A percentile compares a stretch with the other conserved stretches of the same genome.
These are phyloP conservation scores for Aristolochia californica DNA, from an alignment of 164 flowering plant genomes.

Conservation along the genomic window DNA sequence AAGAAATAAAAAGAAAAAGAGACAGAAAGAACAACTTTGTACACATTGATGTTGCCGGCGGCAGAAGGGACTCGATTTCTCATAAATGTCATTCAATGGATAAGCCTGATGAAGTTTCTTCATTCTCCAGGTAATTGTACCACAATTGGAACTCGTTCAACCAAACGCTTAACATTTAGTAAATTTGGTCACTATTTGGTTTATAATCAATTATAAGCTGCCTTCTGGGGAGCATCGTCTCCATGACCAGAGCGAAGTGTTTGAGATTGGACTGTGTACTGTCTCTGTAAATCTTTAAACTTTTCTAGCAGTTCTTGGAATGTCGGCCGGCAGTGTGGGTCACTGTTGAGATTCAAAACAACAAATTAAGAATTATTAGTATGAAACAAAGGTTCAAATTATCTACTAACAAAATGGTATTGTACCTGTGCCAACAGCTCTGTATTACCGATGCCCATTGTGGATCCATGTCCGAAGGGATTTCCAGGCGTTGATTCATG, in stretches of 20 bases:
- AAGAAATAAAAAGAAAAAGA: no score
- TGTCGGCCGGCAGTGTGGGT: slow-evolving; percentile 54
- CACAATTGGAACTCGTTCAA: no score
- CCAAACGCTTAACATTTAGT: no score
- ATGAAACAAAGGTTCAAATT: neutral
- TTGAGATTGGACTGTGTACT: slow-evolving; percentile 42
- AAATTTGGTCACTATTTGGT: no score
- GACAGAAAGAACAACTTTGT: no score
- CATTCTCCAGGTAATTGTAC: no score
- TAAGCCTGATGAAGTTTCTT: no score
- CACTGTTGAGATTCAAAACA: slow-evolving; percentile 34
- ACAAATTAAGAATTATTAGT: neutral
- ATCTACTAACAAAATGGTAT: neutral
- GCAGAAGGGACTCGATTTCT: no score
- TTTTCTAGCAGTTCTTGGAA: slow-evolving; percentile 75
- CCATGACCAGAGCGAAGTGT: slow-evolving; percentile 34
- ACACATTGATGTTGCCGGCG: no score
- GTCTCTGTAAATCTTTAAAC: slow-evolving; percentile 62
- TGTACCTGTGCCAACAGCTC: slow-evolving; percentile 91
- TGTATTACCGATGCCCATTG: slow-evolving; percentile 73
- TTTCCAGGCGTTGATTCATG: slow-evolving; percentile 86
- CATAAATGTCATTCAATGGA: no score
- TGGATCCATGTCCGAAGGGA: slow-evolving; percentile 70
- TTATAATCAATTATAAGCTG: slow-evolving; percentile 1
- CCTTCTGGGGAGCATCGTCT: slow-evolving; percentile 24